Base-by-base conservation (phyloP, 345 rosid genomes). In the Kernera saxatilis region DNA sequence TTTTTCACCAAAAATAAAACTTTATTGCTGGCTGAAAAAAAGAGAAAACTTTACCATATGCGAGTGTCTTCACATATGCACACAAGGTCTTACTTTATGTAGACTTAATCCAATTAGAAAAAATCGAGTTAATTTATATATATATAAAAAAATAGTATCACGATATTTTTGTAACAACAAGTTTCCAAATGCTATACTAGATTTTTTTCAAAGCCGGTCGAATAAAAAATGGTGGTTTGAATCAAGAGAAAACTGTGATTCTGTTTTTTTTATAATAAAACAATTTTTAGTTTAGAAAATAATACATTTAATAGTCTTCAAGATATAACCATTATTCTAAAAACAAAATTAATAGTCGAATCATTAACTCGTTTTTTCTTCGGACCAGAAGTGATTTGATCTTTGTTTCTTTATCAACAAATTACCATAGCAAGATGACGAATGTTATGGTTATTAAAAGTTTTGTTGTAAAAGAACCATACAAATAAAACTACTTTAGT, bases 21-120 rank as follows among this genome's bases (percentile, higher is more conserved):
- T 64, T 73, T 73, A 55, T 64, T 33, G 71, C 71, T 45, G 58
- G 71, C 66, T 55, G 22, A 40, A 29, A 58, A 73, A 55, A 65
- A 22, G 3, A 21, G 39, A 45, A 56, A 37, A 26, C 17, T 46
- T 66, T 73, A 65, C 65, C 71, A 65, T 56, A 73, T 65, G 59
- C 27, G 23, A 45, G 19, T 66, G 65, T 56, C 44, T 66, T 66
- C 67, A 46, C 51, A 55, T 73, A 17, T 66, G 67, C 67, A 74
- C 72, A 57, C 67, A 74, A 48, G 14, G 14, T 14, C 36, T 65
- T 65, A 27, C 58, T 54, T 64, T 64, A 27, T 14, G 32, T 35
- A 53, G 19, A 69, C 37, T 69, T 43, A 21, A 69, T 43, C 40
- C 30, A 67, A 6, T 52, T 67, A n/a, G 7, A 6, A 51, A 40